Evolutionary conservation across 2,329 filamentous ascomycete genomes (phyloP).

Genomic region (Stagonosporopsis chrysanthemi): DNA sequence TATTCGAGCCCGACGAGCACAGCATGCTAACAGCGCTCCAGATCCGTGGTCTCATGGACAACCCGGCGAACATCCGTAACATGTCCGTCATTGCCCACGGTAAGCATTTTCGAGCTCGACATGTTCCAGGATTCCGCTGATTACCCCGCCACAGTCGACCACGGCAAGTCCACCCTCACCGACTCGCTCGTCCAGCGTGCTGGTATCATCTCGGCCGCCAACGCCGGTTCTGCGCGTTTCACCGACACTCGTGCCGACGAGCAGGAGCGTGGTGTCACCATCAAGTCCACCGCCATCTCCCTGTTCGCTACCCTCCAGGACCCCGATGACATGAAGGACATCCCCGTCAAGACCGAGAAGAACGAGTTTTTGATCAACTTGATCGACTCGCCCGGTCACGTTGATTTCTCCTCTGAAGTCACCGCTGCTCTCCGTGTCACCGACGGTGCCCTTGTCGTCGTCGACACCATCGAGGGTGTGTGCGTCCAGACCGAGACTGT

Average conservation of each 20-base stretch:
- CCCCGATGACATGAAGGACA: slow-evolving; percentile 91
- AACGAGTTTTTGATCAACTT: slow-evolving; percentile 99
- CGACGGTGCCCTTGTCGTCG: slow-evolving; percentile 98
- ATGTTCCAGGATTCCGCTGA: slow-evolving; percentile 30
- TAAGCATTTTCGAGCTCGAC: slow-evolving; percentile 49
- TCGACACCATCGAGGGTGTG: slow-evolving; percentile 99
- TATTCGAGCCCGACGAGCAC: slow-evolving; percentile 15
- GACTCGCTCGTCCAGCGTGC: slow-evolving; percentile 99
- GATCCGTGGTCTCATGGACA: slow-evolving; percentile 81
- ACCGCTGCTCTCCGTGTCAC: slow-evolving; percentile 99
- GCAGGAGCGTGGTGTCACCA: slow-evolving; percentile 99
- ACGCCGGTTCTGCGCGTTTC: slow-evolving; percentile 94
- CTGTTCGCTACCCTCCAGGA: slow-evolving; percentile 86
- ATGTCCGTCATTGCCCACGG: slow-evolving; percentile 99
- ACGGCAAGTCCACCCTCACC: slow-evolving; percentile 99
- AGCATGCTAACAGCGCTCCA: slow-evolving; percentile 51
- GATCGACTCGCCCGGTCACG: slow-evolving; percentile 99
- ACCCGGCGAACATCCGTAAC: slow-evolving; percentile 81
- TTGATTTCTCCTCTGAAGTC: slow-evolving; percentile 99
- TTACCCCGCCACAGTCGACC: slow-evolving; percentile 72
- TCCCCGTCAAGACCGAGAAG: slow-evolving; percentile 86
- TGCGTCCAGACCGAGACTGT: slow-evolving; percentile 99
- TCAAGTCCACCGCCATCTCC: slow-evolving; percentile 99
- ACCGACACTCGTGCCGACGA: slow-evolving; percentile 98
- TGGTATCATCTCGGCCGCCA: slow-evolving; percentile 98